Conservation (phyloP, 2,329 filamentous ascomycete genomes). For the Nemania diffusa region DNA sequence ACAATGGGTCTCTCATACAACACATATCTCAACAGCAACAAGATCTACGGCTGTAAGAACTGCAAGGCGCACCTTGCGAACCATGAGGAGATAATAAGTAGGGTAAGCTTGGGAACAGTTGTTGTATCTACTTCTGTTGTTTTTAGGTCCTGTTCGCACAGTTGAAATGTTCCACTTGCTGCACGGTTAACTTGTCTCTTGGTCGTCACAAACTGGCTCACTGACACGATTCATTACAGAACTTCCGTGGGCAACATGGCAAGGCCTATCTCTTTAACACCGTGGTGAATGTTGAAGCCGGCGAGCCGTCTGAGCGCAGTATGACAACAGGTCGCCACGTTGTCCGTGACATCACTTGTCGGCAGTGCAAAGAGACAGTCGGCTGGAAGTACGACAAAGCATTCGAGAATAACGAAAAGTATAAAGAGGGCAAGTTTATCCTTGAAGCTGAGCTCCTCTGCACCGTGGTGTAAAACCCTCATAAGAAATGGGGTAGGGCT, state of each 20-base stretch:
- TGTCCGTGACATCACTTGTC: constrained; percentile 91
- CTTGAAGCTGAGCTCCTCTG: constrained; percentile 91
- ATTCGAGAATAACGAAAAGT: constrained; percentile 91
- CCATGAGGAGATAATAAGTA: constrained; percentile 94
- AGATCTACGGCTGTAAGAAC: constrained; percentile 91
- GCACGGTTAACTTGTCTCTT: background rate
- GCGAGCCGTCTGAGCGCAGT: constrained; percentile 89
- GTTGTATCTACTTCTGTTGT: background rate
- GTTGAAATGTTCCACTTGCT: background rate
- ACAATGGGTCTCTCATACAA: constrained; percentile 91
- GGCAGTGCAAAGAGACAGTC: constrained; percentile 90
- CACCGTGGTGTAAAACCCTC: constrained; percentile 74
- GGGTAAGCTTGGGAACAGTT: constrained; percentile 66
- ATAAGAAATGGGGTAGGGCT: too few relatives aligned
- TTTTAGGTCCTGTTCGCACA: background rate
- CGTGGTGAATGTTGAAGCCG: constrained; percentile 89
- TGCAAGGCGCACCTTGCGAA: constrained; percentile 97
- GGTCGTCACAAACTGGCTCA: too few relatives aligned
- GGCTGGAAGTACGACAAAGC: constrained; percentile 99
- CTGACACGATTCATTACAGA: constrained; percentile 57
- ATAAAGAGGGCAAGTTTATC: constrained; percentile 99
- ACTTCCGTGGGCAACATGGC: constrained; percentile 97
- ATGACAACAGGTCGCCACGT: constrained; percentile 98
- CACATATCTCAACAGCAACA: constrained; percentile 84
- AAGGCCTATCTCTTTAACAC: constrained; percentile 96